These are phyloP conservation scores for Telopea speciosissima DNA, from an alignment of 177 flowering plant genomes.

Conservation along the genomic window DNA sequence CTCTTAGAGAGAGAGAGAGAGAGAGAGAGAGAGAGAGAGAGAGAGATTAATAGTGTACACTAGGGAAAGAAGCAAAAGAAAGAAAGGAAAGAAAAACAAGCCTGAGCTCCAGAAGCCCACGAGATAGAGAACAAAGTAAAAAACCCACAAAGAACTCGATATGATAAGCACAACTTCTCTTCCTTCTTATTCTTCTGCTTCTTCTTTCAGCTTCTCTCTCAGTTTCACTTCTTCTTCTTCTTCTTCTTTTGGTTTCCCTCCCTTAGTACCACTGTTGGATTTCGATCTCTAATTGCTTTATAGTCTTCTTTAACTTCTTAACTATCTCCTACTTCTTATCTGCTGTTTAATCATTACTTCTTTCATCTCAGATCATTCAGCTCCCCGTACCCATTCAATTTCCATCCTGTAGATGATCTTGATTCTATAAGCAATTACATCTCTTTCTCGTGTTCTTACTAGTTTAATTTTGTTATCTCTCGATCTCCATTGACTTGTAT, in stretches of 20 bases:
- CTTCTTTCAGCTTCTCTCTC: neutral
- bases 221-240: neutral
- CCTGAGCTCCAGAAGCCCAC: slow-evolving; percentile 6
- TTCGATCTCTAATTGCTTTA: slow-evolving; percentile 3
- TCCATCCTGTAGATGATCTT: too few species aligned
- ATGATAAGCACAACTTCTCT: neutral
- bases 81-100: neutral
- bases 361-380: neutral
- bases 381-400: neutral
- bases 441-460: too few species aligned
- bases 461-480: too few species aligned
- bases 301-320: neutral
- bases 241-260: neutral
- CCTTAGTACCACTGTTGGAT: neutral
- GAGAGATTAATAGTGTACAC: neutral
- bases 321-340: too few species aligned
- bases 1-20: slow-evolving; percentile 13
- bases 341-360: too few species aligned
- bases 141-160: too few species aligned
- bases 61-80: neutral
- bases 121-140: neutral
- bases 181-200: neutral
- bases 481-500: neutral
- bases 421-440: slow-evolving; percentile 17
- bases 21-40: slow-evolving; percentile 11